phyloP scores from a whole-genome alignment of 352 stramenopile species.

The Phytophthora hibernalis region DNA sequence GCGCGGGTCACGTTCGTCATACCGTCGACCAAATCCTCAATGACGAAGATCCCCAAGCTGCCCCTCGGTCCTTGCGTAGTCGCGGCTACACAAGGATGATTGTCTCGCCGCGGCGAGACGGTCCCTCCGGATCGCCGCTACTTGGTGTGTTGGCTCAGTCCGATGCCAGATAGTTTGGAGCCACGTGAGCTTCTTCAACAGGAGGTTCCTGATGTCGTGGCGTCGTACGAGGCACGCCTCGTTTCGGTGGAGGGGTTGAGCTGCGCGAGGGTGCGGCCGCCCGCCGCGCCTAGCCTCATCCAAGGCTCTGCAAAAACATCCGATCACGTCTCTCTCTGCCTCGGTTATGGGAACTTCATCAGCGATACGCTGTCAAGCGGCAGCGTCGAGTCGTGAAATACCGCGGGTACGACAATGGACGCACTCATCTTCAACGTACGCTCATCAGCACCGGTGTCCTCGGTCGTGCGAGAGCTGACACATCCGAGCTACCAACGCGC shows the following conservation, averaged over 20 bases:
- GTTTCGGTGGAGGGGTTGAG: neutral
- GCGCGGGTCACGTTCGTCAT: constrained; percentile 4
- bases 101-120: neutral
- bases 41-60: neutral
- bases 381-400: neutral
- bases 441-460: neutral
- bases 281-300: neutral
- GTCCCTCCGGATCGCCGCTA: too few relatives aligned
- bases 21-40: neutral
- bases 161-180: constrained; percentile 14
- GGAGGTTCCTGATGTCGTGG: constrained; percentile 13
- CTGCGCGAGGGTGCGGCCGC: neutral
- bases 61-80: neutral
- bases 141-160: constrained; percentile 8
- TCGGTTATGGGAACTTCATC: neutral
- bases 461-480: neutral
- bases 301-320: neutral
- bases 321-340: neutral
- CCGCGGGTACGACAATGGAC: neutral
- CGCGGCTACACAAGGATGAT: too few relatives aligned
- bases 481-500: neutral
- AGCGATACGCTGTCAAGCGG: neutral
- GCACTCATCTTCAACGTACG: neutral
- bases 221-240: constrained; percentile 6
- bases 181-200: neutral